phyloP scores from a whole-genome alignment of 2,329 filamentous ascomycete species.

The Knoxdaviesia capensis region DNA sequence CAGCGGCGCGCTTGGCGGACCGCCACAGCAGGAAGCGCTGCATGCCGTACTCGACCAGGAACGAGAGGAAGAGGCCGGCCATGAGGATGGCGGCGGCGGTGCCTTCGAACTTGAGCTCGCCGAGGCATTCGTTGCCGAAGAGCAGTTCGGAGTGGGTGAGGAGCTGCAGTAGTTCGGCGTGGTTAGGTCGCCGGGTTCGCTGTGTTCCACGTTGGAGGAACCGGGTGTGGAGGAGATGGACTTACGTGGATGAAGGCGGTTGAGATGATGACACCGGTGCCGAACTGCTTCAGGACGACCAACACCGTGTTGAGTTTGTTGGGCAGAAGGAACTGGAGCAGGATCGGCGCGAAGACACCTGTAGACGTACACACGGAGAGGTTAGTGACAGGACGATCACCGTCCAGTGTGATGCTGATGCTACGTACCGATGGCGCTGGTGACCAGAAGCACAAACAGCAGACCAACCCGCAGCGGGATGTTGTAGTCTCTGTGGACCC shows the following conservation, averaged over 20 bases:
- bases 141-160: conserved; percentile 54
- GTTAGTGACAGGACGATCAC: not conserved
- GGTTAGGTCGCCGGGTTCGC: not conserved
- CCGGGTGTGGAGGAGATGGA: conserved; percentile 2
- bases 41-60: conserved; percentile 48
- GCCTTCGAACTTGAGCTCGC: conserved; percentile 43
- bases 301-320: conserved; percentile 28
- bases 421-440: conserved; percentile 38
- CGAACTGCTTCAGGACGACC: conserved; percentile 51
- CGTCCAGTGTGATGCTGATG: not conserved
- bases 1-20: conserved; percentile 13
- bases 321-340: conserved; percentile 37
- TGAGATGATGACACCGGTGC: conserved; percentile 51
- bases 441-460: conserved; percentile 49
- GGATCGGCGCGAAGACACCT: conserved; percentile 45
- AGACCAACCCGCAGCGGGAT: conserved; percentile 48
- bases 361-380: conserved; percentile 3
- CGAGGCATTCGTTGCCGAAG: conserved; percentile 51
- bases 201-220: not conserved
- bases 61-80: conserved; percentile 54
- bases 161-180: conserved; percentile 25
- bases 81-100: conserved; percentile 53
- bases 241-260: conserved; percentile 49
- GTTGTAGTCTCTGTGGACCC: conserved; percentile 36
- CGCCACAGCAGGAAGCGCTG: conserved; percentile 28